phyloP scores from a whole-genome alignment of 805 yeast genomes.

The Naumovozyma dairenensis region DNA sequence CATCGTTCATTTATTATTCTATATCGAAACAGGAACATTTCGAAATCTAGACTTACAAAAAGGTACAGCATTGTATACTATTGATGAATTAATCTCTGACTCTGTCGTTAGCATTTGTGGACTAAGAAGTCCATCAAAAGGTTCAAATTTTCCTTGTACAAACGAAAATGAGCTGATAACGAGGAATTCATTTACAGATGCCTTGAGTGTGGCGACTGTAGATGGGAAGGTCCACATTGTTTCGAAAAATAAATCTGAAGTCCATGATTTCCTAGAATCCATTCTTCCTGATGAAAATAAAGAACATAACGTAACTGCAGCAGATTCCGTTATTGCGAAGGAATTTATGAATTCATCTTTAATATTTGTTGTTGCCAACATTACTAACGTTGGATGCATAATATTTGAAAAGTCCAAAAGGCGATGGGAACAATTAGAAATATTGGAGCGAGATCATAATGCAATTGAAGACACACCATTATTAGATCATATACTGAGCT shows the following conservation, averaged over 20 bases:
- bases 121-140: neutral
- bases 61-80: neutral
- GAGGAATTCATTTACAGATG: neutral
- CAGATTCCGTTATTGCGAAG: slow-evolving; percentile 10
- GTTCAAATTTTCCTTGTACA: neutral
- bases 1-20: slow-evolving; percentile 8
- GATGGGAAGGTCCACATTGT: too few species aligned
- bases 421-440: slow-evolving; percentile 15
- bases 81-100: slow-evolving; percentile 4
- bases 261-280: too few species aligned
- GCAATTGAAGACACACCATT: slow-evolving; percentile 6
- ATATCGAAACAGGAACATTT: slow-evolving; percentile 5
- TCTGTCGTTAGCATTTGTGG: slow-evolving; percentile 3
- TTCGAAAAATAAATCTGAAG: too few species aligned
- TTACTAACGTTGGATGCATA: slow-evolving; percentile 15
- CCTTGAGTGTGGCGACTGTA: too few species aligned
- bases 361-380: slow-evolving; percentile 7
- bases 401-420: slow-evolving; percentile 13
- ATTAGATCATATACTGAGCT: slow-evolving; percentile 10
- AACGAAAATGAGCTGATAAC: slow-evolving; percentile 1
- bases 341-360: slow-evolving; percentile 8
- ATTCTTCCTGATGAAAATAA: neutral
- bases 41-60: slow-evolving; percentile 1
- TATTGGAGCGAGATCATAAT: slow-evolving; percentile 3
- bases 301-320: slow-evolving; percentile 4